Conservation (phyloP, 352 stramenopile genomes). For the Pythium grandisporangium region DNA sequence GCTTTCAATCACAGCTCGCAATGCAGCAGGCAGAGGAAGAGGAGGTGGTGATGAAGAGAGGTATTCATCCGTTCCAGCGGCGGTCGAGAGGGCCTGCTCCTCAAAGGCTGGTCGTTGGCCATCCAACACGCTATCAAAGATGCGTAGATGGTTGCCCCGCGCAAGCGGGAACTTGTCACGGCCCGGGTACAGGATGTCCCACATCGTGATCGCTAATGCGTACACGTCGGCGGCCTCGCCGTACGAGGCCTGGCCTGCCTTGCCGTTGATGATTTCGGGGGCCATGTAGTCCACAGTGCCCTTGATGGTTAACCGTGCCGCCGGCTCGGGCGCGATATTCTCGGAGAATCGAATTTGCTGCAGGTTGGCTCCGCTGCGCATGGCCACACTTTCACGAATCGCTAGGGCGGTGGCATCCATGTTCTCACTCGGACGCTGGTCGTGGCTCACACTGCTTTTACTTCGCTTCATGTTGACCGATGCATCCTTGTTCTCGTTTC, state of each 20-base stretch:
- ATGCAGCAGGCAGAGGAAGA: too few species aligned
- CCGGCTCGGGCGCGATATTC: conserved; percentile 3
- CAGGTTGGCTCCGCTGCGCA: conserved; percentile 20
- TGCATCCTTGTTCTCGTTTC: too few species aligned
- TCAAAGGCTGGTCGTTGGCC: conserved; percentile 24
- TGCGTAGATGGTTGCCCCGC: conserved; percentile 18
- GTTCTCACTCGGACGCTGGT: conserved; percentile 1
- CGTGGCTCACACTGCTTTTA: background rate
- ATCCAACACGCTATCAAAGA: conserved; percentile 30
- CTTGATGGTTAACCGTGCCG: conserved; percentile 20
- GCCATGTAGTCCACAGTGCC: conserved; percentile 49
- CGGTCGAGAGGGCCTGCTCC: conserved; percentile 14
- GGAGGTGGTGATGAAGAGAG: too few species aligned
- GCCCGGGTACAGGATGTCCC: conserved; percentile 41
- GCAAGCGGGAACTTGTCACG: conserved; percentile 22
- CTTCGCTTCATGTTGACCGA: too few species aligned
- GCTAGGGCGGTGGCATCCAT: background rate
- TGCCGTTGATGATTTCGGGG: conserved; percentile 37
- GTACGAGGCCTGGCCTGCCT: conserved; percentile 15
- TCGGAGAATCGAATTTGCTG: conserved; percentile 16
- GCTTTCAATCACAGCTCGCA: conserved; percentile 32
- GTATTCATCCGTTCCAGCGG: too few species aligned
- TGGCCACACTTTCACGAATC: conserved; percentile 7
- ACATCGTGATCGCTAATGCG: conserved; percentile 49
- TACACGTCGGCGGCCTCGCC: conserved; percentile 43